A percentile compares a stretch with the other conserved stretches of the same genome.
Evolutionary conservation across 2,329 filamentous ascomycete species (phyloP).

Genomic region (Claviceps sp.): DNA sequence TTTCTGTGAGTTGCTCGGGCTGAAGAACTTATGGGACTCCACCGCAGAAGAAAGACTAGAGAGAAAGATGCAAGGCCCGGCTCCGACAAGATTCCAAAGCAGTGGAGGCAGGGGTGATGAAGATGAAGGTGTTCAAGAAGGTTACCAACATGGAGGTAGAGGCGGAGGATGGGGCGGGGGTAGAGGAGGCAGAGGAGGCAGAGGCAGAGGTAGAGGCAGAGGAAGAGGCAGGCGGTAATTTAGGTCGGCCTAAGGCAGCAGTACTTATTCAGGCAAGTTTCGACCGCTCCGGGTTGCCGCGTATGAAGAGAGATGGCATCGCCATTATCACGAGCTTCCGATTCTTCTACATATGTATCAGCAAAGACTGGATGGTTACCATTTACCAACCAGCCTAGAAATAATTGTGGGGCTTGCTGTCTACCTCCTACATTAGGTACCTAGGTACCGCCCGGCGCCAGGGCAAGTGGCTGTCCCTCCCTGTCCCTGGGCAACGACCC

Average conservation of each 20-base stretch:
- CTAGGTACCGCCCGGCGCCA: too few species aligned
- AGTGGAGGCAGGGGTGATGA: conserved; percentile 23
- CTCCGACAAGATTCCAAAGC: conserved; percentile 23
- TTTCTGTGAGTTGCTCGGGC: conserved; percentile 67
- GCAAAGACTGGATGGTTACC: too few species aligned
- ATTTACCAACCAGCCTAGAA: too few species aligned
- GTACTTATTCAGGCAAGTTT: too few species aligned
- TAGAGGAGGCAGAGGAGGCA: background rate
- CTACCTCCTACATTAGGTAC: too few species aligned
- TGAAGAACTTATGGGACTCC: conserved; percentile 64
- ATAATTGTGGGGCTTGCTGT: too few species aligned
- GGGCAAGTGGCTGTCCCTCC: background rate
- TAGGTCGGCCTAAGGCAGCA: background rate
- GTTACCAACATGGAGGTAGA: conserved; percentile 7
- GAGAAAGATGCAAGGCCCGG: conserved; percentile 45
- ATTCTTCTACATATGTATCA: too few species aligned
- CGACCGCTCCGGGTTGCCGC: too few species aligned
- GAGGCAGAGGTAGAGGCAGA: background rate
- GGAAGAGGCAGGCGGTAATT: background rate
- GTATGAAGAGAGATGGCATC: too few species aligned
- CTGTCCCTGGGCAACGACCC: conserved; percentile 6
- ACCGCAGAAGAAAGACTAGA: conserved; percentile 54
- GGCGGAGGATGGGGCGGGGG: background rate
- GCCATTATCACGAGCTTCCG: too few species aligned
- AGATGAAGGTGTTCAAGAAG: conserved; percentile 13